Evolutionary conservation across 2,329 filamentous ascomycete genomes (phyloP), one percentile per base, ranked within the genome.

Genomic region (Colletotrichum aenigma): DNA sequence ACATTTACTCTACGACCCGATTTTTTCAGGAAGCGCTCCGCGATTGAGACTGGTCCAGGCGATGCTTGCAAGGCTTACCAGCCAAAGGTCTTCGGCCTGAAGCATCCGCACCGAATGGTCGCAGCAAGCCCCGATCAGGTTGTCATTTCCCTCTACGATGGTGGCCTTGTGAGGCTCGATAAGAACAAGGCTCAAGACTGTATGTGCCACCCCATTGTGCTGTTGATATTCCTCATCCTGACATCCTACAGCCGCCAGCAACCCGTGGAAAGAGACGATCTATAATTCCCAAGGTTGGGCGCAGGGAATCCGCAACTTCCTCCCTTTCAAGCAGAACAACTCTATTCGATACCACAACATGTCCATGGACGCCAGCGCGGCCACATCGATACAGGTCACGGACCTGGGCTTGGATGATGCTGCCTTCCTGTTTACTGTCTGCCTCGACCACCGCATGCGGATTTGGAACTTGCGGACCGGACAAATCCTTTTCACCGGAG

Each of bases 391-490:
- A 78, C 84, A 91, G 82, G 83, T 90, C 67, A 88, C 89, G 13
- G 84, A 86, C 32, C 84, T 91, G 75, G 90, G 89, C 5, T 82
- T 89, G 24, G 85, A 89, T 10, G 84, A 87, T 66, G 85, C 85
- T 7, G 84, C 88, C 2, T 93, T 91, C 78, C 87, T 91, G 3
- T 95, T 98, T 80, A 96, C 96, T 0, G 92, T 98, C 65, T 97
- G 94, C 77, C 88, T 99, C 75, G 96, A 99, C 79, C 96, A 99
- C 82, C 93, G 93, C 13, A 87, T 99, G 82, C 93, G 96, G 80
- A 93, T 97, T 52, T 98, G 97, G 96, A 97, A 98, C 81, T 88
- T 96, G 36, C 88, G 91, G n/a, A 94, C 91, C 52, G 96, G 96
- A 62, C 94, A 93, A 81, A 91, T 97, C 70, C 91, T 95, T 7